These are phyloP conservation scores for Sporothrix inflata DNA, from an alignment of 2,329 filamentous ascomycete species.

Conservation along the genomic window DNA sequence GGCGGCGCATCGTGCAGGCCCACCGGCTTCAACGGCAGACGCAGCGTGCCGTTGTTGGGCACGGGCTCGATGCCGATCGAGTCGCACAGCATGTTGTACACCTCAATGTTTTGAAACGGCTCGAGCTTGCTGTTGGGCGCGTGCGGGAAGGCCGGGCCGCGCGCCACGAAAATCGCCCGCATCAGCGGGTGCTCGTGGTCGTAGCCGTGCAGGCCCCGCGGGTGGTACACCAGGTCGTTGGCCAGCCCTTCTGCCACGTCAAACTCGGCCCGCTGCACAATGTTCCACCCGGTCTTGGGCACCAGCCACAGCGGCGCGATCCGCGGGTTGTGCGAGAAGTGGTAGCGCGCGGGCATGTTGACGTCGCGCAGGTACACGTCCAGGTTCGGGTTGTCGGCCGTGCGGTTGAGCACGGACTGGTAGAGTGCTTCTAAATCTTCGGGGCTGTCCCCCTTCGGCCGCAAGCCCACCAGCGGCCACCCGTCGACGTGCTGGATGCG, in stretches of 20 bases:
- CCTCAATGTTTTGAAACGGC: constrained; percentile 88
- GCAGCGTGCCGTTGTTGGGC: constrained; percentile 86
- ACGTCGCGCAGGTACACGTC: constrained; percentile 85
- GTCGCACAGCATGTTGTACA: constrained; percentile 94
- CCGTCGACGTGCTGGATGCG: constrained; percentile 86
- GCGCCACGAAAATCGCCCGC: constrained; percentile 91
- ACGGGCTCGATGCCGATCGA: constrained; percentile 73
- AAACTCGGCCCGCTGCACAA: constrained; percentile 80
- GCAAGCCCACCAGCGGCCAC: constrained; percentile 89
- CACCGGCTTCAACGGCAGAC: constrained; percentile 67
- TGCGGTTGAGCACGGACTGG: constrained; percentile 59
- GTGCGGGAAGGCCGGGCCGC: constrained; percentile 91
- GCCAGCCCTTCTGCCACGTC: constrained; percentile 69
- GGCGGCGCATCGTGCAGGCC: constrained; percentile 62
- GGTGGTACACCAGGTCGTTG: constrained; percentile 71
- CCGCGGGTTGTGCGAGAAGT: constrained; percentile 83
- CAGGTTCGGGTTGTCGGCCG: constrained; percentile 67
- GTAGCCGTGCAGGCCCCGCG: constrained; percentile 88
- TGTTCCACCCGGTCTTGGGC: constrained; percentile 89
- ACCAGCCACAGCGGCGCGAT: constrained; percentile 96
- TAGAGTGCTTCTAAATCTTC: constrained; percentile 70
- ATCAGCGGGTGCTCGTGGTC: constrained; percentile 94
- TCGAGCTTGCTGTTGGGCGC: constrained; percentile 77
- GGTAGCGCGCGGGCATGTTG: constrained; percentile 90
- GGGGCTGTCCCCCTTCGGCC: constrained; percentile 66